Base-by-base conservation (phyloP, 306 rosid species). In the Glycyrrhiza uralensis region DNA sequence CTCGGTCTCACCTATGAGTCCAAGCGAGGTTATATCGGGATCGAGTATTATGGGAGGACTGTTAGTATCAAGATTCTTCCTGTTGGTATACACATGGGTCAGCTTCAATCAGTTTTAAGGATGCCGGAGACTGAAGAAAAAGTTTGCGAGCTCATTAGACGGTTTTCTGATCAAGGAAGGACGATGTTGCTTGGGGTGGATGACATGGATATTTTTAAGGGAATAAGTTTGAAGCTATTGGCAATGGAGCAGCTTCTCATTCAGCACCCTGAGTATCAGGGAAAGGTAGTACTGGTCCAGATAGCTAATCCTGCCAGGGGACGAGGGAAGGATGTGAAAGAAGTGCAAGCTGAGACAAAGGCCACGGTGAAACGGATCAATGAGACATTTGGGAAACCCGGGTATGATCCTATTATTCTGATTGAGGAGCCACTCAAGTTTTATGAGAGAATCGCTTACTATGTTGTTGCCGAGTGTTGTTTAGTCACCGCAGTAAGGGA, bases 181-280 rank as follows among this genome's bases (percentile, higher is more conserved):
- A 77, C 71, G 60, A n/a, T 77, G 81, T 28, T 77, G 59, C 78
- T 93, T 84, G 45, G 97, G 82, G 96, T 91, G n/a, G 97, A 91
- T 76, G 97, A 91, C 85, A 91, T 91, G 97, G 97, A 91, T 62
- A 89, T 89, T 17, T 91, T 91, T 20, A 89, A 91, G 79, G 97
- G 97, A 30, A 91, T 91, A 47, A 89, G 88, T 78, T 54, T 91
- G 81, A 91, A 91, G 88, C 82, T 91, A 17, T 79, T 89, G 85
- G 97, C 97, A 14, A 89, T 91, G 96, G 97, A 89, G 71, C 96
- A 91, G 62, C 88, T 89, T 66, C 96, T 91, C 28, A 47, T 72
- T 52, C 92, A 86, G 81, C 87, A 92, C 29, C 87, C 90, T 0
- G 93, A 84, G 62, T 85, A 77, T 72, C 81, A 44, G 56, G 96